phyloP scores from a whole-genome alignment of 257 asterid genomes.

The Solanum piurae region DNA sequence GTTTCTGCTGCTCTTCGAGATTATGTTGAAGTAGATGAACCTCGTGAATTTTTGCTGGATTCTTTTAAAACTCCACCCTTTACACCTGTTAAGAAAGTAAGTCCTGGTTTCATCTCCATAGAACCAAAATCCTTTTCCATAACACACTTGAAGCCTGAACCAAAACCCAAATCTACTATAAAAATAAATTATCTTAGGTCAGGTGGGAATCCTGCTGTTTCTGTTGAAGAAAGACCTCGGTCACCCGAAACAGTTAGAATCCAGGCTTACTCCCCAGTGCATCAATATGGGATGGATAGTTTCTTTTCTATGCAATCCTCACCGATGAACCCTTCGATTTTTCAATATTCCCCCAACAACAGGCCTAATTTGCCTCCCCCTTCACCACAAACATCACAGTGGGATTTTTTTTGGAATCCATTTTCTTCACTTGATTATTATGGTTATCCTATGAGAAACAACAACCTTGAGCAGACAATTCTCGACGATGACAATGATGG shows the following conservation, averaged over 20 bases:
- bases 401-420: conserved; percentile 99
- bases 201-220: conserved; percentile 59
- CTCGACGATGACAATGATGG: conserved; percentile 59
- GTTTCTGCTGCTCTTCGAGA: conserved; percentile 88
- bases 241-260: conserved; percentile 73
- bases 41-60: conserved; percentile 58
- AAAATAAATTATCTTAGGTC: conserved; percentile 53
- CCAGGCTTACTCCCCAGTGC: conserved; percentile 54
- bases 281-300: conserved; percentile 63
- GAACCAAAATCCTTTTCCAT: conserved; percentile 55
- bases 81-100: conserved; percentile 40
- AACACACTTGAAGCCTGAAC: conserved; percentile 31
- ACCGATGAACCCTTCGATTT: conserved; percentile 43
- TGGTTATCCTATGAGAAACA: conserved; percentile 50
- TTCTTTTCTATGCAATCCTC: conserved; percentile 56
- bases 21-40: conserved; percentile 72
- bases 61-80: conserved; percentile 39
- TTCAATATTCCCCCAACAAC: conserved; percentile 49
- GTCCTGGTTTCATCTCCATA: conserved; percentile 58
- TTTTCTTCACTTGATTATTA: conserved; percentile 82
- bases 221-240: conserved; percentile 71
- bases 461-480: conserved; percentile 34
- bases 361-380: conserved; percentile 51
- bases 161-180: conserved; percentile 30
- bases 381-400: conserved; percentile 71